These are phyloP conservation scores for Solanum bulbocastanum DNA, from an alignment of 257 asterid genomes.

Conservation along the genomic window DNA sequence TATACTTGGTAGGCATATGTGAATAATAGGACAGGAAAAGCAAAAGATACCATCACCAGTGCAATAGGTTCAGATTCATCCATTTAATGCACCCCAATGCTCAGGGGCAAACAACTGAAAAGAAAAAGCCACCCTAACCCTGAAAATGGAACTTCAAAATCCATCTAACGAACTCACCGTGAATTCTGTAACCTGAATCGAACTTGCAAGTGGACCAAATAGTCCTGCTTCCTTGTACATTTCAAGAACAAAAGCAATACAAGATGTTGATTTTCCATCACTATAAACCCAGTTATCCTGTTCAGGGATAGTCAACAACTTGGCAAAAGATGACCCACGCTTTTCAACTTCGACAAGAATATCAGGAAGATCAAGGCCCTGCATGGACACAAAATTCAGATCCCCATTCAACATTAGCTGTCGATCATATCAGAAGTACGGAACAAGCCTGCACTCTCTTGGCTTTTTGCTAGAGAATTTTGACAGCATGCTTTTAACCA, in stretches of 20 bases:
- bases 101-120: background rate
- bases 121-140: background rate
- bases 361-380: constrained; percentile 74
- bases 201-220: constrained; percentile 56
- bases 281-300: constrained; percentile 74
- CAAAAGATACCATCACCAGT: background rate
- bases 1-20: background rate
- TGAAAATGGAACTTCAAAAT: background rate
- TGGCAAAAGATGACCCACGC: constrained; percentile 79
- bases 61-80: too few species aligned
- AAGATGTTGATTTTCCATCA: constrained; percentile 88
- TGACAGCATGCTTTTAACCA: background rate
- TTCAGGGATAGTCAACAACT: constrained; percentile 73
- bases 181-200: constrained; percentile 88
- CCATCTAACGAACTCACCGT: constrained; percentile 48
- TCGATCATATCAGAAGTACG: background rate
- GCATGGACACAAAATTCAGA: constrained; percentile 6
- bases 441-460: background rate
- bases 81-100: background rate
- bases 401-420: background rate
- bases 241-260: constrained; percentile 84
- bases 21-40: background rate
- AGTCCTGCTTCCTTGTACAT: constrained; percentile 84
- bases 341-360: constrained; percentile 77
- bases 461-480: background rate